Evolutionary conservation across 306 rosid species (phyloP).

Genomic region (Echinosophora koreensis): DNA sequence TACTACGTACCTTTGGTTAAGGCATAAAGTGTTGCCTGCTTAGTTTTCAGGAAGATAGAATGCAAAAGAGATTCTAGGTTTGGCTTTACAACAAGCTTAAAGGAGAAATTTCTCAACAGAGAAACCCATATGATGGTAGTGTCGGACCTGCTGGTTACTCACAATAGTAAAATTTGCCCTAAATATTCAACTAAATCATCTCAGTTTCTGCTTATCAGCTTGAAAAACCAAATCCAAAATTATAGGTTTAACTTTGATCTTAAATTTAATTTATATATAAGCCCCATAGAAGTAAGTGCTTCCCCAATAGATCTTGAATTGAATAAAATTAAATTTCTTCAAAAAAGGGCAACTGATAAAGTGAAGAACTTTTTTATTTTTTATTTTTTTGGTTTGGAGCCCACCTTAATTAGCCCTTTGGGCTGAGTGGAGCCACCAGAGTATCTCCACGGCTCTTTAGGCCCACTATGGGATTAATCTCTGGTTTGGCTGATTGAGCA

Average conservation of each 20-base stretch:
- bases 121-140: not conserved
- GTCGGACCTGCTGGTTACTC: not conserved
- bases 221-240: not conserved
- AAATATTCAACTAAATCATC: not conserved
- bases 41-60: not conserved
- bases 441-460: too few relatives aligned
- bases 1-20: not conserved
- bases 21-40: slow-evolving; percentile 21
- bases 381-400: too few relatives aligned
- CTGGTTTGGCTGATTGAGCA: too few relatives aligned
- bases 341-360: not conserved
- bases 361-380: too few relatives aligned
- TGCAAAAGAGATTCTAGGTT: not conserved
- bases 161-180: not conserved
- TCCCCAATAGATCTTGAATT: not conserved
- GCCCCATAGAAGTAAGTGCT: not conserved
- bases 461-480: too few relatives aligned
- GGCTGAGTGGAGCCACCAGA: too few relatives aligned
- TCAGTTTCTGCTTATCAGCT: not conserved
- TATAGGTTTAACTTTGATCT: too few relatives aligned
- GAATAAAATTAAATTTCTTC: not conserved
- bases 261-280: too few relatives aligned
- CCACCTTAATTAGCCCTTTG: too few relatives aligned
- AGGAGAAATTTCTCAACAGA: not conserved
- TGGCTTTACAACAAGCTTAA: not conserved